Evolutionary conservation across 2,329 filamentous ascomycete genomes (phyloP).

Genomic region (Cladosporium sp.): DNA sequence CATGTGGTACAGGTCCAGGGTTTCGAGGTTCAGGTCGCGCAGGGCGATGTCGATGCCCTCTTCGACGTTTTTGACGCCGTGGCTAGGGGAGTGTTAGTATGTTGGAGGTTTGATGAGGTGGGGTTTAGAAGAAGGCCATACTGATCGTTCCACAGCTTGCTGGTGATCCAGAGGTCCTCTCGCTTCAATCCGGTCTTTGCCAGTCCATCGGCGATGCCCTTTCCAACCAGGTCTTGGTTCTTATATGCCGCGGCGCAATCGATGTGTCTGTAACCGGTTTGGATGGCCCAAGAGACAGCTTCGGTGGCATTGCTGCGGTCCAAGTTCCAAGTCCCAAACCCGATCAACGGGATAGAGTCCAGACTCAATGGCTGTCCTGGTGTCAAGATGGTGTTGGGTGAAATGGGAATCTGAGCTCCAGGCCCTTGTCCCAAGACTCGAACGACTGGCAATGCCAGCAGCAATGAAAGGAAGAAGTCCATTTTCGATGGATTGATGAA

Average conservation of each 20-base stretch:
- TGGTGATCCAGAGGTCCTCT: conserved; percentile 37
- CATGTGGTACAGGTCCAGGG: conserved; percentile 45
- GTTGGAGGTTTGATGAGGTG: neutral
- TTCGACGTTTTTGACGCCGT: conserved; percentile 28
- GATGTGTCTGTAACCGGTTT: conserved; percentile 52
- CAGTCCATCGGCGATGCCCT: conserved; percentile 37
- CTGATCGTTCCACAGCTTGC: conserved; percentile 38
- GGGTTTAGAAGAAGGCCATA: conserved; percentile 10
- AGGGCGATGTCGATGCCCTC: conserved; percentile 36
- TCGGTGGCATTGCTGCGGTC: conserved; percentile 32
- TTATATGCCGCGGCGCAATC: conserved; percentile 45
- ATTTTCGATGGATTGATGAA: neutral
- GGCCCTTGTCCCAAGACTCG: conserved; percentile 14
- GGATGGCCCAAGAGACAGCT: conserved; percentile 37
- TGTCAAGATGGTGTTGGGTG: conserved; percentile 13
- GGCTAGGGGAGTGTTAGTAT: conserved; percentile 18
- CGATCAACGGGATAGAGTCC: conserved; percentile 30
- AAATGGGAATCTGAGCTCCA: conserved; percentile 24
- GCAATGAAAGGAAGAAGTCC: conserved; percentile 10
- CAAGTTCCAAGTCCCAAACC: conserved; percentile 39
- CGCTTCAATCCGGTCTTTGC: conserved; percentile 29
- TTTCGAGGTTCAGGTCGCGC: conserved; percentile 35
- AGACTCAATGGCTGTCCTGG: conserved; percentile 21
- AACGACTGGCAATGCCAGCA: conserved; percentile 23
- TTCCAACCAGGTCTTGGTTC: conserved; percentile 43